Base-by-base conservation (phyloP, 2,329 filamentous ascomycete species). In the Ophiostoma sp. region DNA sequence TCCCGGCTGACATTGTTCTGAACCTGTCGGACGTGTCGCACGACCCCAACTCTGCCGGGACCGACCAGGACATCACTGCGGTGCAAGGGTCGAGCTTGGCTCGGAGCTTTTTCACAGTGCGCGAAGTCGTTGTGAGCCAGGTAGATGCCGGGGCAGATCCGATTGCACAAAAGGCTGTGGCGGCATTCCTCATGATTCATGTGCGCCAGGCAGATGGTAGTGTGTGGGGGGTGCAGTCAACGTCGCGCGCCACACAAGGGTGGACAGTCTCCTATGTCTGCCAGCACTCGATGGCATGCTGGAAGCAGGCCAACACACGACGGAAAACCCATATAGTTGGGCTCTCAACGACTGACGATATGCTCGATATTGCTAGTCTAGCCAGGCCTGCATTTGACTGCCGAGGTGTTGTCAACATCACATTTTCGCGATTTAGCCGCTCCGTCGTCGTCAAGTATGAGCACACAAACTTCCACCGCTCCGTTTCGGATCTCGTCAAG, bases 371-470 rank as follows among this genome's bases (percentile, higher is more conserved):
- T 0, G 70, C 79, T 44, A 78, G 81, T 38, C 72, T 81, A 49
- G 83, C 76, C 41, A 83, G 85, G 14, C 85, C 85, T 66, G 85
- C 85, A 0, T 87, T 86, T 71, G 84, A 87, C 72, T 87, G 85
- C 69, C 80, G 82, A 49, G 85, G 85, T 18, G 77, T 78, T 0
- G 74, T 87, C 18, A 78, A 76, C 2, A 78, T 87, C 60, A 74
- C 78, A 0, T 87, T 87, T 71, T 79, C 80, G 6, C 81, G 80
- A 67, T 78, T 77, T 38, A 79, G 76, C 42, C 80, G 81, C 44
- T 76, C 78, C 8, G 81, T 87, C 52, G 78, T 80, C 11, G 77
- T 87, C 67, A 83, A 82, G 69, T 86, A 87, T 72, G 80, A 83
- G 44, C 85, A 87, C 72, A 84, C 81, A 0, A 82, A 81, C 3